Evolutionary conservation across 164 flowering plant genomes (phyloP), one percentile per base, ranked within the genome.

Genomic region (Vitis cinerea): DNA sequence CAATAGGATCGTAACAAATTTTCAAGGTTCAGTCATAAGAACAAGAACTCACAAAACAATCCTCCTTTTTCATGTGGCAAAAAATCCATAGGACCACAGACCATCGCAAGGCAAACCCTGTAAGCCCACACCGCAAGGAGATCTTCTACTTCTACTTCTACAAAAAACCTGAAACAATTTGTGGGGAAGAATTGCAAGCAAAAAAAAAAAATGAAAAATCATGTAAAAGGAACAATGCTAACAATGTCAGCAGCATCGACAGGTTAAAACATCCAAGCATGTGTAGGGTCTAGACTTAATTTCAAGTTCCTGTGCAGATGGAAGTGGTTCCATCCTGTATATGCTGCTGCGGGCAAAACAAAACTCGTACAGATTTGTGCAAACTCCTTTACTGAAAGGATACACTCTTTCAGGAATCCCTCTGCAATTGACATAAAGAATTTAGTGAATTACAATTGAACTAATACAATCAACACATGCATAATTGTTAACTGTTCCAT

Each of bases 331-430:
- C 67, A 95, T 31, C 53, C 59, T 68, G 64, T 83, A 76, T 37
- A 67, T 66, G 75, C 82, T 82, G 64, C 83, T 68, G 55, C 76
- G 50, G 23, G 71, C 71, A 52, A 84, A 95, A 65, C 99, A 95
- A 72, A 91, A 91, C 65, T 82, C 62, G 77, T 78, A 84, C 57
- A 92, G 9, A 69, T 95, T 95, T 74, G 84, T 79, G 79, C 96
- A 87, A 15, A 83, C 62, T 54, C 99, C 99, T 80, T 86, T 80
- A 69, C 94, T 92, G 77, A 95, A 95, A 17, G 98, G 98, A 75
- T 88, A 82, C n/a, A 90, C 91, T 76, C 97, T 85, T 61, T 86
- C 96, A 10, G 98, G 97, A 69, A 95, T 75, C 10, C 77, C 80
- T 79, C 99, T 92, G 86, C 79, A 82, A 59, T 53, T 10, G 47